Conservation (phyloP, 768 basidiomycete genomes). For the Steccherinum ochraceum region DNA sequence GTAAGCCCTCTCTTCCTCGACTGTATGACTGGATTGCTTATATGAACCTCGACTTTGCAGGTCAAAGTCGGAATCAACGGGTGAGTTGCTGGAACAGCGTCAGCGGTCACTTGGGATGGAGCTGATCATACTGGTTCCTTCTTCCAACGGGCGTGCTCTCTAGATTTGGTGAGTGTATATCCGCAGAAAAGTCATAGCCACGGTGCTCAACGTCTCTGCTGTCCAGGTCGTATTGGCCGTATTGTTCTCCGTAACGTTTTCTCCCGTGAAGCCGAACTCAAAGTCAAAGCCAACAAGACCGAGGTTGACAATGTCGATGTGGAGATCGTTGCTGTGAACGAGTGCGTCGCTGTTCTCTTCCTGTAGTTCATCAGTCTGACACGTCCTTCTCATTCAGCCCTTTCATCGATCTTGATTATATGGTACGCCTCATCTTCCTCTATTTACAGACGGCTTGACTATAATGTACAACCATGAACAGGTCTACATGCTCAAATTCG, state of each 20-base stretch:
- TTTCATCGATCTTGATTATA: slow-evolving; percentile 96
- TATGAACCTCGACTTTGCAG: slow-evolving; percentile 16
- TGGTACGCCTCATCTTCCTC: slow-evolving; percentile 51
- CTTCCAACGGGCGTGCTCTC: slow-evolving; percentile 60
- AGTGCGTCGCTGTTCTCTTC: slow-evolving; percentile 59
- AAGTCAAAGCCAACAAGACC: no score
- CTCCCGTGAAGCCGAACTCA: no score
- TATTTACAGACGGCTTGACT: no score
- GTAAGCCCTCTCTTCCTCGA: no score
- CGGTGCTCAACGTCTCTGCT: background rate
- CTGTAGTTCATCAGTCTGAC: no score
- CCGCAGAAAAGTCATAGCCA: background rate
- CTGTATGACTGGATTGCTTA: no score
- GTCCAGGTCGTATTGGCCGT: slow-evolving; percentile 93
- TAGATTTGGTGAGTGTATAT: background rate
- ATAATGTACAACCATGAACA: no score
- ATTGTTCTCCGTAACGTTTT: slow-evolving; percentile 96
- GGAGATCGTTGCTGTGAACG: slow-evolving; percentile 91
- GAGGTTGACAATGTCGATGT: slow-evolving; percentile 63
- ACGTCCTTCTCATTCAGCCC: slow-evolving; percentile 46
- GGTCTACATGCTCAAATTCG: slow-evolving; percentile 99
- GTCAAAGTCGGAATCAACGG: slow-evolving; percentile 97
- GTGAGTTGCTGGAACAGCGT: slow-evolving; percentile 39
- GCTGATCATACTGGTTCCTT: slow-evolving; percentile 19
- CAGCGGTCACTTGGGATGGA: slow-evolving; percentile 1